A percentile compares a stretch with the other conserved stretches of the same genome.
Conservation (phyloP, 768 basidiomycete genomes). For the Hydnum rufescens region DNA sequence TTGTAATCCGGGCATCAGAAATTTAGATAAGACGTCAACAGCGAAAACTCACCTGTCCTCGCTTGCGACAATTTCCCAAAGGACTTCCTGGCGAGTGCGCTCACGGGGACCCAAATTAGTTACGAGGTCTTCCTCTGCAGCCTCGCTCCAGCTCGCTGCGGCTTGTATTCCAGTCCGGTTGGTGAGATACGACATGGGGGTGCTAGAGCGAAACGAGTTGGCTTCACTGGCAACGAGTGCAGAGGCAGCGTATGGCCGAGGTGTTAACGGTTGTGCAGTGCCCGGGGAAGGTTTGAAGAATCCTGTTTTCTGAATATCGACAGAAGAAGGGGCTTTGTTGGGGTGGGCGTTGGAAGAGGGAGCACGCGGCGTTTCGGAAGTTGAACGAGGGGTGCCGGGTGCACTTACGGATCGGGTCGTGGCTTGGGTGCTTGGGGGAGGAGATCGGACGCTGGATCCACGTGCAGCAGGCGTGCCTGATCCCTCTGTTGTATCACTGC, state of each 20-base stretch:
- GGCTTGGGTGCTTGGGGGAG: not conserved
- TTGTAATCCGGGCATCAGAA: not conserved
- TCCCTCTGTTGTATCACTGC: conserved; percentile 2
- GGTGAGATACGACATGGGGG: conserved; percentile 67
- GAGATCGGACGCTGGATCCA: conserved; percentile 4
- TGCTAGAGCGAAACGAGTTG: conserved; percentile 50
- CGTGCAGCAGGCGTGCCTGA: conserved; percentile 21
- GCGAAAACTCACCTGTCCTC: conserved; percentile 62
- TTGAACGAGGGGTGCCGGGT: not conserved
- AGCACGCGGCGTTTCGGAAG: not conserved
- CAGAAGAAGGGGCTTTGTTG: not conserved
- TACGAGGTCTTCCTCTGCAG: conserved; percentile 84
- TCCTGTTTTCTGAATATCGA: no score
- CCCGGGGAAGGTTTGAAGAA: not conserved
- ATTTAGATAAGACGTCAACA: not conserved
- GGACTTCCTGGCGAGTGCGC: conserved; percentile 84
- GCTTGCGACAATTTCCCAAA: conserved; percentile 91
- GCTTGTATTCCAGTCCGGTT: conserved; percentile 29
- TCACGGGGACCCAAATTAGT: conserved; percentile 85
- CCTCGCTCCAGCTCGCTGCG: conserved; percentile 56
- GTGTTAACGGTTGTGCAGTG: not conserved
- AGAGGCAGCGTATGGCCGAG: not conserved
- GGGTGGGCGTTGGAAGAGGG: not conserved
- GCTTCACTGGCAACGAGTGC: not conserved
- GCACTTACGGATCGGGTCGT: not conserved